phyloP scores from a whole-genome alignment of 192 early-diverging fungal species.

The Haplosporangium gracile region DNA sequence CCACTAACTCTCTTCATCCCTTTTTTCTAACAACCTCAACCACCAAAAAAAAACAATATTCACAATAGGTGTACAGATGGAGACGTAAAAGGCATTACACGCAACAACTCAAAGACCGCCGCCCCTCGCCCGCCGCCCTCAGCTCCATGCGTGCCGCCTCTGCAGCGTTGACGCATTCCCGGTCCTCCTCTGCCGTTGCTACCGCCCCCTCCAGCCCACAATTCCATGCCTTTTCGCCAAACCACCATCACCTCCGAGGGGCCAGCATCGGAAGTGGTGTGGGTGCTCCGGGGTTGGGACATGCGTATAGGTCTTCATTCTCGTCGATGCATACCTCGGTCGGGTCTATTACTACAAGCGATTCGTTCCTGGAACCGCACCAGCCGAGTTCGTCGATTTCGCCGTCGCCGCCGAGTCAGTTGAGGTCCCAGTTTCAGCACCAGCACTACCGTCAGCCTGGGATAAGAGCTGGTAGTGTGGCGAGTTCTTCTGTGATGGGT shows the following conservation, averaged over 20 bases:
- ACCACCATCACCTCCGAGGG: neutral
- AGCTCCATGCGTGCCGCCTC: slow-evolving; percentile 22
- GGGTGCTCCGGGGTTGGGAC: neutral
- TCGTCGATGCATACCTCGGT: slow-evolving; percentile 28
- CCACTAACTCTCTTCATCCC: neutral
- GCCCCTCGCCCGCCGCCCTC: neutral
- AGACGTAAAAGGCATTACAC: slow-evolving; percentile 17
- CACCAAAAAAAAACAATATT: neutral
- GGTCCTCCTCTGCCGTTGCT: neutral
- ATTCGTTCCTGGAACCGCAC: slow-evolving; percentile 29
- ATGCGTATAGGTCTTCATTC: slow-evolving; percentile 9
- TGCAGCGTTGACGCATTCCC: neutral
- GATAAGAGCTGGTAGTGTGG: neutral
- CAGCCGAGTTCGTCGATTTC: slow-evolving; percentile 9
- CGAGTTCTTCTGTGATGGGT: neutral
- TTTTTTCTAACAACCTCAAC: neutral
- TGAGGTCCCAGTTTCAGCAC: slow-evolving; percentile 26
- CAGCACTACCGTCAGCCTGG: slow-evolving; percentile 19
- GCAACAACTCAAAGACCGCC: slow-evolving; percentile 1
- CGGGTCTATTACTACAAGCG: neutral
- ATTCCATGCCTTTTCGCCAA: neutral
- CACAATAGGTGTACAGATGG: slow-evolving; percentile 29
- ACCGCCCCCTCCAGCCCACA: neutral
- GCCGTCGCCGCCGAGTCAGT: slow-evolving; percentile 6
- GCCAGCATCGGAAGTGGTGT: too few species aligned